Percentiles rank a stretch among this genome's conserved stretches.
Evolutionary conservation across 306 rosid species (phyloP).

Genomic region (Ochetophila trinervis): DNA sequence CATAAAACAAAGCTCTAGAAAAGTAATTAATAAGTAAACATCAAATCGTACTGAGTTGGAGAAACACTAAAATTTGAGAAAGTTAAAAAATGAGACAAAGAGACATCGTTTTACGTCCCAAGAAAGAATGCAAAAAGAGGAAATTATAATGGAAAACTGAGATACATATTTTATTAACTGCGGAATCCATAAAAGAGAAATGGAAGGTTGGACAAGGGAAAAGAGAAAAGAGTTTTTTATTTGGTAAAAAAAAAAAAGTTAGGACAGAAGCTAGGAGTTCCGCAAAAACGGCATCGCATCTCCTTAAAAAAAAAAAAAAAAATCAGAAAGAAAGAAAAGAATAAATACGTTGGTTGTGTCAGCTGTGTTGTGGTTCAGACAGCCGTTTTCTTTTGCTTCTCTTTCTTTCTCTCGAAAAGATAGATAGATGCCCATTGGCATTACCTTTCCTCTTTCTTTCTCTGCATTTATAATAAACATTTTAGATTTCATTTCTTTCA

Average conservation of each 20-base stretch:
- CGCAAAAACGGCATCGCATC: constrained; percentile 10
- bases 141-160: too few relatives aligned
- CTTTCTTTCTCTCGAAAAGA: constrained; percentile 31
- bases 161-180: too few relatives aligned
- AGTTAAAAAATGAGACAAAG: too few relatives aligned
- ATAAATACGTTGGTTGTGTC: constrained; percentile 54
- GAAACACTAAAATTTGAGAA: too few relatives aligned
- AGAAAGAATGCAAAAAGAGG: too few relatives aligned
- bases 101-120: too few relatives aligned
- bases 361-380: constrained; percentile 31
- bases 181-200: too few relatives aligned
- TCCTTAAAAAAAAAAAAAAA: not conserved
- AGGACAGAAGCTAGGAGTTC: constrained; percentile 27
- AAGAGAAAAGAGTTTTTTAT: too few relatives aligned
- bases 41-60: too few relatives aligned
- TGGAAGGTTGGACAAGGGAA: too few relatives aligned
- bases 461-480: constrained; percentile 5
- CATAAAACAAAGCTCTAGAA: too few relatives aligned
- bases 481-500: constrained; percentile 28
- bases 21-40: too few relatives aligned
- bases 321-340: constrained; percentile 38
- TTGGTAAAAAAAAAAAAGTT: not conserved
- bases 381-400: constrained; percentile 58
- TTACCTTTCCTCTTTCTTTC: not conserved
- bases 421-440: constrained; percentile 19